Evolutionary conservation across 2,329 filamentous ascomycete species (phyloP), one percentile per base, ranked within the genome.

Genomic region (Beauveria brongniartii): DNA sequence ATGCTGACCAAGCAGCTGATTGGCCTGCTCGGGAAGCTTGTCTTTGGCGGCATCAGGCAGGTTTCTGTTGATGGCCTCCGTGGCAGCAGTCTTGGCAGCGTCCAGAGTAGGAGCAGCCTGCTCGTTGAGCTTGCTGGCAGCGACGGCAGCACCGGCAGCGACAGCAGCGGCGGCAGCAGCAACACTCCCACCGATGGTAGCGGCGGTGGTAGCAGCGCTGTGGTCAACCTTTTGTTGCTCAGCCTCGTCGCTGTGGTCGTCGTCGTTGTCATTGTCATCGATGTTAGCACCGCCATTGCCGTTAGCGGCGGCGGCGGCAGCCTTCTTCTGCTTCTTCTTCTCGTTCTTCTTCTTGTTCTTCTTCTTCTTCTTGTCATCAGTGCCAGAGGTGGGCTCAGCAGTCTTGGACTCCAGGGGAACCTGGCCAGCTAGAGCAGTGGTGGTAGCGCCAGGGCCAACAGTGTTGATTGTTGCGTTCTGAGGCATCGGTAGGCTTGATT

Each of bases 401-500:
- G 67, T 78, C 63, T 73, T 75, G 61, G 75, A 77, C 70, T 88
- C 85, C 57, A 88, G 78, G 48, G 89, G 88, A 41, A 90, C 86
- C 64, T 85, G 75, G 56, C 81, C 86, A 44, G 89, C 89, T 65
- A 92, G 78, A 10, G 77, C 82, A 63, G 86, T 85, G 28, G 90
- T 93, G 46, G 89, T 89, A 3, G 87, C 73, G 71, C 77, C 67
- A 74, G 84, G 66, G 67, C 76, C 67, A 66, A 77, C 78, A n/a
- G 79, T 82, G 67, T 78, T 82, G 66, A 86, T 80, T 46, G 57
- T 76, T 75, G 54, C 75, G 77, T 60, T 77, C 75, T 71, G 69
- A 40, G 70, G 67, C 58, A 92, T 87, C 14, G 90, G 89, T 64
- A 94, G 80, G 73, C 88, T 90, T 8, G 90, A 93, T 75, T 95